phyloP scores from a whole-genome alignment of 106 monocot species.

The Dendrobium catenatum region DNA sequence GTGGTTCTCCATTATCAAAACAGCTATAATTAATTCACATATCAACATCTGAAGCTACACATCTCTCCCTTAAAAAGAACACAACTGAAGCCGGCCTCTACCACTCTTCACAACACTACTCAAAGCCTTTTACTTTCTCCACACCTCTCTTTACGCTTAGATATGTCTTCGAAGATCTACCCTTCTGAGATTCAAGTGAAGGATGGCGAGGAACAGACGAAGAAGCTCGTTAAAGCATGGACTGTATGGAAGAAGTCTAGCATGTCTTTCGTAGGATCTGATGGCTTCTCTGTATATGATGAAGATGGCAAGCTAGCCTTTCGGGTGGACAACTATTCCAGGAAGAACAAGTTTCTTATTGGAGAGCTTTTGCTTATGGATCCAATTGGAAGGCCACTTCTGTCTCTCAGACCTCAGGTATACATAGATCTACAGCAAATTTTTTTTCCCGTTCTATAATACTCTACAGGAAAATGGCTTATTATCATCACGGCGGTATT shows the following conservation, averaged over 20 bases:
- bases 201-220: background rate
- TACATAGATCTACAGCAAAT: too few species aligned
- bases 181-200: constrained; percentile 4
- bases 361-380: constrained; percentile 78
- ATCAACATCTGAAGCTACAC: background rate
- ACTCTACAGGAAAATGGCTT: too few species aligned
- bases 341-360: constrained; percentile 35
- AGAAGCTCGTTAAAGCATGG: constrained; percentile 15
- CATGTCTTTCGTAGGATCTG: constrained; percentile 81
- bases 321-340: constrained; percentile 89
- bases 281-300: constrained; percentile 76
- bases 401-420: constrained; percentile 65
- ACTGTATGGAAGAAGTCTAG: constrained; percentile 95
- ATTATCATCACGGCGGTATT: too few species aligned
- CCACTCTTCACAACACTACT: background rate
- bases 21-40: background rate
- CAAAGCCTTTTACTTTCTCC: too few species aligned
- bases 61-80: background rate
- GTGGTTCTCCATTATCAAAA: background rate
- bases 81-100: background rate
- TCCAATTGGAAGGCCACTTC: constrained; percentile 36
- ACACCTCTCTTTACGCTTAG: too few species aligned
- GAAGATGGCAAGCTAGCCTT: constrained; percentile 50
- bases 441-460: too few species aligned
- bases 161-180: background rate